phyloP scores from a whole-genome alignment of 2,329 filamentous ascomycete species.

The Magnaporthiopsis rhizophila region DNA sequence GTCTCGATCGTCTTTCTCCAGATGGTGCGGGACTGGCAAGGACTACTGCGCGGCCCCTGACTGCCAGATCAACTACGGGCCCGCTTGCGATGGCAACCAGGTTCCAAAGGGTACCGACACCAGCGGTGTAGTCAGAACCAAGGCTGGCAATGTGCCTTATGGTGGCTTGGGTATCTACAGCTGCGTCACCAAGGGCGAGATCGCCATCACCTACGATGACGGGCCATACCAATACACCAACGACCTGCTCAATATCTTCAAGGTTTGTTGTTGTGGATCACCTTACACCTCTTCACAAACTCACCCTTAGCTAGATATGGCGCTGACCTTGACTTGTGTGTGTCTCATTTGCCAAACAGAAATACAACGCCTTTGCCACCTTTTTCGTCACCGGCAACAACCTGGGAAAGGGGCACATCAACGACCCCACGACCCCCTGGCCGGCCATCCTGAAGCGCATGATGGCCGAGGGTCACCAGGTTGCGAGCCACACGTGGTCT shows the following conservation, averaged over 20 bases:
- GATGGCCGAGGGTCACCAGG: conserved; percentile 36
- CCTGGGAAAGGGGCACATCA: conserved; percentile 47
- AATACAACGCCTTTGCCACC: conserved; percentile 46
- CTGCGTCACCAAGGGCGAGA: conserved; percentile 47
- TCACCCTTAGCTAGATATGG: background rate
- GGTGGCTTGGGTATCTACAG: conserved; percentile 49
- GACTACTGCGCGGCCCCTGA: conserved; percentile 54
- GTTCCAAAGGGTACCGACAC: conserved; percentile 48
- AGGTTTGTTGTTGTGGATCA: conserved; percentile 15
- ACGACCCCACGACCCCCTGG: conserved; percentile 37
- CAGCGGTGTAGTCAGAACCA: conserved; percentile 39
- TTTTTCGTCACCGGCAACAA: conserved; percentile 59
- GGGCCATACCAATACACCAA: conserved; percentile 55
- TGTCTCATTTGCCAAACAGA: background rate
- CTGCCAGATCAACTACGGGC: conserved; percentile 53
- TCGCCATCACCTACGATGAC: conserved; percentile 62
- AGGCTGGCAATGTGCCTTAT: conserved; percentile 45
- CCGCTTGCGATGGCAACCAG: conserved; percentile 51
- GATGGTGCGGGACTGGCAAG: conserved; percentile 45
- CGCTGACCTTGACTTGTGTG: background rate
- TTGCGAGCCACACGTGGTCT: conserved; percentile 39
- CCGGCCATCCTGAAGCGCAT: conserved; percentile 31
- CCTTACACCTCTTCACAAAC: too few species aligned
- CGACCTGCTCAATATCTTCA: conserved; percentile 53
- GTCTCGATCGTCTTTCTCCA: conserved; percentile 13